Conservation (phyloP, 2,329 filamentous ascomycete species). For the Periconia sp. region DNA sequence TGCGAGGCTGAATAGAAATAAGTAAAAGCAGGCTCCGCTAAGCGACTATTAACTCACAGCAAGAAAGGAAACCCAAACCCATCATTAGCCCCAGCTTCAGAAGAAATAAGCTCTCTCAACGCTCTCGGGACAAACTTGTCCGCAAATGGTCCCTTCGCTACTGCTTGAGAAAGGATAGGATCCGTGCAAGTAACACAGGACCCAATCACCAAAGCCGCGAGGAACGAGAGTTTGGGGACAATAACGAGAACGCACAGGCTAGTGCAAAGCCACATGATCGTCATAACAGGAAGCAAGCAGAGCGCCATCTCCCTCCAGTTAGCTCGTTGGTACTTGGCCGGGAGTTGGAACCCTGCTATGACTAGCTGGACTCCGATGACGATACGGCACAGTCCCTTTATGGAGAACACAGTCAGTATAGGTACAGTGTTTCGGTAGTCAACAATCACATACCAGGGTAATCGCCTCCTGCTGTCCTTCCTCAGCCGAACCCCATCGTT, state of each 20-base stretch:
- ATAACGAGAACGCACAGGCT: slow-evolving; percentile 76
- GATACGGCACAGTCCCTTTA: slow-evolving; percentile 77
- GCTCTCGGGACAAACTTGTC: slow-evolving; percentile 84
- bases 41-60: slow-evolving; percentile 63
- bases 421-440: too few relatives aligned
- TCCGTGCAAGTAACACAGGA: slow-evolving; percentile 90
- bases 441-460: slow-evolving; percentile 40
- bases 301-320: slow-evolving; percentile 77
- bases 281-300: slow-evolving; percentile 85
- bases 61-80: slow-evolving; percentile 87
- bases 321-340: slow-evolving; percentile 74
- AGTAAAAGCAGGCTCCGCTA: too few relatives aligned
- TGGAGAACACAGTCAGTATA: background rate
- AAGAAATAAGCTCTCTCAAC: slow-evolving; percentile 68
- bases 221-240: slow-evolving; percentile 69
- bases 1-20: background rate
- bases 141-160: slow-evolving; percentile 91
- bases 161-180: slow-evolving; percentile 82
- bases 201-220: slow-evolving; percentile 78
- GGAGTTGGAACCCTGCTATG: slow-evolving; percentile 83
- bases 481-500: slow-evolving; percentile 40
- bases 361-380: slow-evolving; percentile 91
- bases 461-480: slow-evolving; percentile 41
- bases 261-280: slow-evolving; percentile 82
- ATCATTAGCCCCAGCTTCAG: slow-evolving; percentile 85